Evolutionary conservation across 2,329 filamentous ascomycete genomes (phyloP).

Genomic region (Neoscytalidium dimidiatum): DNA sequence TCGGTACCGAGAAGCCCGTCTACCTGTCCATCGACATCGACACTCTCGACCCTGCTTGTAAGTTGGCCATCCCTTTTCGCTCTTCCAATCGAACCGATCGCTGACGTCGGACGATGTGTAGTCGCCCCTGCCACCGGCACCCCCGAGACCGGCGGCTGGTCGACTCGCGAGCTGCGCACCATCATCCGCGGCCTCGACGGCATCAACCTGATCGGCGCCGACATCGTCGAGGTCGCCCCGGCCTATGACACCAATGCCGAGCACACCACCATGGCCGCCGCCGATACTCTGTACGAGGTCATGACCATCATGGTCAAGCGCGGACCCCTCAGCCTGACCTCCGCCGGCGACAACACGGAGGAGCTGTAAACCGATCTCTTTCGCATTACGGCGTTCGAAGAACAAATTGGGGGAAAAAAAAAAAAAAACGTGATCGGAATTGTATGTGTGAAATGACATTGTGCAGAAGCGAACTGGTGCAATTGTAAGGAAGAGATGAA

Average conservation of each 20-base stretch:
- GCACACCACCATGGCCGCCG: constrained; percentile 72
- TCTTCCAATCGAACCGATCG: background rate
- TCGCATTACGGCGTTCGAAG: background rate
- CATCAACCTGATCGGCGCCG: constrained; percentile 68
- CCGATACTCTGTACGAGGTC: constrained; percentile 73
- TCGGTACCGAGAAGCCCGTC: constrained; percentile 73
- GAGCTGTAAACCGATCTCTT: constrained; percentile 2
- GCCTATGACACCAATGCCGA: constrained; percentile 74
- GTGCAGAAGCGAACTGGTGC: background rate
- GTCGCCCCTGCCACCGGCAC: constrained; percentile 74
- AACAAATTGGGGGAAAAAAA: background rate
- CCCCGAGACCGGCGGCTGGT: constrained; percentile 76
- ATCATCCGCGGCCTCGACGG: constrained; percentile 70
- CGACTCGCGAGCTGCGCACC: constrained; percentile 70
- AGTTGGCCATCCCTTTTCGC: constrained; percentile 31
- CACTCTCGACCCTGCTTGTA: constrained; percentile 79
- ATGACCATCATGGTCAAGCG: constrained; percentile 83
- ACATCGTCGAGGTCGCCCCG: constrained; percentile 74
- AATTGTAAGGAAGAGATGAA: background rate
- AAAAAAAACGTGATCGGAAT: background rate
- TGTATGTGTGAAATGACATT: background rate
- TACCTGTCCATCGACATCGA: constrained; percentile 88
- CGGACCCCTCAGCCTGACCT: constrained; percentile 63
- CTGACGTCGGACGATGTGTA: constrained; percentile 25
- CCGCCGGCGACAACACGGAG: constrained; percentile 22